These are phyloP conservation scores for Aspergillus quadrilineatus DNA, from an alignment of 2,329 filamentous ascomycete genomes.

Conservation along the genomic window DNA sequence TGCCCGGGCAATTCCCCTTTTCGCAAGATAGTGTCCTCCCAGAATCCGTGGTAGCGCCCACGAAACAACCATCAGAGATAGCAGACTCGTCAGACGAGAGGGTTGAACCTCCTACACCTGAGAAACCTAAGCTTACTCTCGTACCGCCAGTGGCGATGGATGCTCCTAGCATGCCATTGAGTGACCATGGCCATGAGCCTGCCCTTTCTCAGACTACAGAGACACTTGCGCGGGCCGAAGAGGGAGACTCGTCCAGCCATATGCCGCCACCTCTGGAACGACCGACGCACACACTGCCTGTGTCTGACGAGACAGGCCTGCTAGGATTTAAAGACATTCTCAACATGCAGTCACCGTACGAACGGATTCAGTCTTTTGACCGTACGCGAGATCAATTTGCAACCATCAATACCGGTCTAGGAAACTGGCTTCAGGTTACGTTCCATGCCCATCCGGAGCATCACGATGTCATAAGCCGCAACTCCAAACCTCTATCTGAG, in stretches of 20 bases:
- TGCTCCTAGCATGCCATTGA: slow-evolving; percentile 17
- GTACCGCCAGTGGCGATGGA: slow-evolving; percentile 27
- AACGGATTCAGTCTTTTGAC: slow-evolving; percentile 73
- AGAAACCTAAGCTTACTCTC: slow-evolving; percentile 34
- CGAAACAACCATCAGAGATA: slow-evolving; percentile 7
- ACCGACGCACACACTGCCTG: slow-evolving; percentile 15
- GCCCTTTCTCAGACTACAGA: slow-evolving; percentile 13
- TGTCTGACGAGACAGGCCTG: slow-evolving; percentile 40
- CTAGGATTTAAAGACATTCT: slow-evolving; percentile 75
- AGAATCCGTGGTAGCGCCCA: slow-evolving; percentile 11
- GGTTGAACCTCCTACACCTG: slow-evolving; percentile 13
- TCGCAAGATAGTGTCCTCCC: slow-evolving; percentile 19
- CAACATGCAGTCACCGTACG: slow-evolving; percentile 61
- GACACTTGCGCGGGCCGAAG: slow-evolving; percentile 9
- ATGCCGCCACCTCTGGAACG: slow-evolving; percentile 13
- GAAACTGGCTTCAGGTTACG: slow-evolving; percentile 55
- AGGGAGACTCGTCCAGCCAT: slow-evolving; percentile 5
- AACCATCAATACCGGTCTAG: slow-evolving; percentile 71
- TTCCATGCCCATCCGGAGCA: slow-evolving; percentile 55
- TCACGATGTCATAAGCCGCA: slow-evolving; percentile 43
- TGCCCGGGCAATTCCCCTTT: slow-evolving; percentile 24
- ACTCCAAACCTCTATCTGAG: slow-evolving; percentile 31
- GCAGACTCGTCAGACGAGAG: slow-evolving; percentile 7
- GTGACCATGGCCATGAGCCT: slow-evolving; percentile 15
- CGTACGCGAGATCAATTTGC: slow-evolving; percentile 71